Evolutionary conservation across 2,329 filamentous ascomycete species (phyloP).

Genomic region (Lecanicillium sp.): DNA sequence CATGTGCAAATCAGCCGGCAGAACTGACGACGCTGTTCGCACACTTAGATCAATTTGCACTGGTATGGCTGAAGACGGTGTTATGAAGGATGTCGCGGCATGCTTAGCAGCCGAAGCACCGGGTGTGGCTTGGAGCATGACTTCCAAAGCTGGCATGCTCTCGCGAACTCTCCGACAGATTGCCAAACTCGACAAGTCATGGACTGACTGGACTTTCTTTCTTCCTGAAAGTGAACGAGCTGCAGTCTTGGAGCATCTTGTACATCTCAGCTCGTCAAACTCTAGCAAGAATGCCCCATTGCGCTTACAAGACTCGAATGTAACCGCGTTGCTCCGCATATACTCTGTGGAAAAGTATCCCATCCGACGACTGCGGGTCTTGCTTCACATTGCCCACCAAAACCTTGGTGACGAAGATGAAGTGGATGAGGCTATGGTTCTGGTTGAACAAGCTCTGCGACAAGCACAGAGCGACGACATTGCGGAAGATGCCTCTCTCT

Average conservation of each 20-base stretch:
- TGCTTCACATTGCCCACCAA: slow-evolving; percentile 39
- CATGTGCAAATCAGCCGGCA: slow-evolving; percentile 43
- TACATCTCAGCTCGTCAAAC: slow-evolving; percentile 38
- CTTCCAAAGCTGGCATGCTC: slow-evolving; percentile 41
- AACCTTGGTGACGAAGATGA: slow-evolving; percentile 36
- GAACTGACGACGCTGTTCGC: slow-evolving; percentile 47
- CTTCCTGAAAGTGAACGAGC: slow-evolving; percentile 43
- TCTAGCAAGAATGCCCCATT: slow-evolving; percentile 24
- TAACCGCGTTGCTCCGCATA: slow-evolving; percentile 38
- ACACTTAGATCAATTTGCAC: slow-evolving; percentile 54
- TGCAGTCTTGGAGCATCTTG: slow-evolving; percentile 51
- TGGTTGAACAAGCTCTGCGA: slow-evolving; percentile 29
- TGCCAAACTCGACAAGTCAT: slow-evolving; percentile 49
- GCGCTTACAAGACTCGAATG: slow-evolving; percentile 34
- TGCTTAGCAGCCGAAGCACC: slow-evolving; percentile 42
- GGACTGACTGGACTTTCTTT: slow-evolving; percentile 47
- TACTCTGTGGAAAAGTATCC: slow-evolving; percentile 43
- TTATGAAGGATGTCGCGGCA: slow-evolving; percentile 43
- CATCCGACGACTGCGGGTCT: slow-evolving; percentile 41
- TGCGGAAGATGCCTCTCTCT: slow-evolving; percentile 36
- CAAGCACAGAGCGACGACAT: slow-evolving; percentile 26
- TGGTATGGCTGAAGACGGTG: slow-evolving; percentile 49
- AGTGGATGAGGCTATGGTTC: slow-evolving; percentile 28
- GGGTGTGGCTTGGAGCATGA: slow-evolving; percentile 41
- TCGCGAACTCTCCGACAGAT: slow-evolving; percentile 52